Evolutionary conservation across 2,329 filamentous ascomycete genomes (phyloP).

Genomic region (Fusarium albidum): DNA sequence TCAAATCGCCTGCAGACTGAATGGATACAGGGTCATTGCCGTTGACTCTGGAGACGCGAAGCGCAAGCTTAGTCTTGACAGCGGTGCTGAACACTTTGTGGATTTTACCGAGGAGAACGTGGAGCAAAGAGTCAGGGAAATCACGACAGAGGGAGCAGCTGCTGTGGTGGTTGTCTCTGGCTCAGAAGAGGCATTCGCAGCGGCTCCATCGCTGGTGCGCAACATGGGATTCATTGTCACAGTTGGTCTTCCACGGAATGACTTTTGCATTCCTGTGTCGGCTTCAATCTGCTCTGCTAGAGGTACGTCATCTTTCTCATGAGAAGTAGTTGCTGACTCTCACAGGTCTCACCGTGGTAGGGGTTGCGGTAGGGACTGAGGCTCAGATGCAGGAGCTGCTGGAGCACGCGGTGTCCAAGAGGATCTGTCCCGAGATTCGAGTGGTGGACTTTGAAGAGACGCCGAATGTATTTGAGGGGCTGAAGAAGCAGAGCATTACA

Average conservation of each 20-base stretch:
- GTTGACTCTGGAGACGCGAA: constrained; percentile 40
- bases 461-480: constrained; percentile 1
- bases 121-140: constrained; percentile 25
- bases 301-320: not conserved
- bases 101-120: constrained; percentile 39
- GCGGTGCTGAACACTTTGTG: constrained; percentile 40
- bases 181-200: constrained; percentile 35
- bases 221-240: constrained; percentile 39
- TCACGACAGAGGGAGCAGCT: constrained; percentile 41
- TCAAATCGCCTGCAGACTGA: constrained; percentile 40
- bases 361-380: constrained; percentile 32
- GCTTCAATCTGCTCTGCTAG: constrained; percentile 35
- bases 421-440: constrained; percentile 7
- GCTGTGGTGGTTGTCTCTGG: constrained; percentile 40
- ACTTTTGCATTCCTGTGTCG: constrained; percentile 39
- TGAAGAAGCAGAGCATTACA: constrained; percentile 17
- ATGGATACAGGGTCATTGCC: constrained; percentile 37
- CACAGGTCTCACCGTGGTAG: constrained; percentile 23
- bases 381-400: constrained; percentile 29
- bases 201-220: constrained; percentile 35
- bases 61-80: constrained; percentile 29
- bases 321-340: not conserved
- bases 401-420: constrained; percentile 1
- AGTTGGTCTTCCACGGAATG: constrained; percentile 39
- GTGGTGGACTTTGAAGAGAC: constrained; percentile 22